Evolutionary conservation across 768 basidiomycete genomes (phyloP).

Genomic region (Rhizopogon vesiculosus): DNA sequence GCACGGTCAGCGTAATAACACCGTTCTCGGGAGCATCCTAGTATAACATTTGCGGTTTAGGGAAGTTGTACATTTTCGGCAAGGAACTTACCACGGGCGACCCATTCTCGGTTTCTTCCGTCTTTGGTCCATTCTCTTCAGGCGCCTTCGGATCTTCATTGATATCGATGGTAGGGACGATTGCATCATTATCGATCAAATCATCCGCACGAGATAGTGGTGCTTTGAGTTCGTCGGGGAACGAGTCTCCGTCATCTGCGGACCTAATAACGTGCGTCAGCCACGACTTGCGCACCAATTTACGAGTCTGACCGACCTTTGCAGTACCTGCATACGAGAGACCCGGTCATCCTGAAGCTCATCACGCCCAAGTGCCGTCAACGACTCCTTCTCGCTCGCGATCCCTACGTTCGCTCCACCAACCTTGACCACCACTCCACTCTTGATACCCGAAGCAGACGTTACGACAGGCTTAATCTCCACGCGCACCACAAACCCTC

Average conservation of each 20-base stretch:
- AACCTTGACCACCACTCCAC: conserved; percentile 21
- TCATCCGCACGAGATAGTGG: conserved; percentile 60
- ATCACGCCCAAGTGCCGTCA: conserved; percentile 67
- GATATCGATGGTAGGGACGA: conserved; percentile 6
- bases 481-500: conserved; percentile 53
- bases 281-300: background rate
- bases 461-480: conserved; percentile 45
- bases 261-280: conserved; percentile 31
- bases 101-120: conserved; percentile 16
- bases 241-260: conserved; percentile 48
- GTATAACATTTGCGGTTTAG: background rate
- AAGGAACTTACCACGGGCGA: conserved; percentile 15
- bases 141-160: conserved; percentile 10
- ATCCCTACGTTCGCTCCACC: conserved; percentile 40
- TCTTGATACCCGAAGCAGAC: conserved; percentile 9
- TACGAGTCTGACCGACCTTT: conserved; percentile 34
- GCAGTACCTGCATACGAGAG: conserved; percentile 60
- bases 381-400: conserved; percentile 69
- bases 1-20: conserved; percentile 12
- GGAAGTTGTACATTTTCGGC: background rate
- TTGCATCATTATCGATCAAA: conserved; percentile 42
- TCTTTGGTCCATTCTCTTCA: conserved; percentile 14
- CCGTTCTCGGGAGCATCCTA: conserved; percentile 26
- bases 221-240: conserved; percentile 56
- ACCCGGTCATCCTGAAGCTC: conserved; percentile 72